Base-by-base conservation (phyloP, 2,329 filamentous ascomycete species). In the Juglanconis sp. region DNA sequence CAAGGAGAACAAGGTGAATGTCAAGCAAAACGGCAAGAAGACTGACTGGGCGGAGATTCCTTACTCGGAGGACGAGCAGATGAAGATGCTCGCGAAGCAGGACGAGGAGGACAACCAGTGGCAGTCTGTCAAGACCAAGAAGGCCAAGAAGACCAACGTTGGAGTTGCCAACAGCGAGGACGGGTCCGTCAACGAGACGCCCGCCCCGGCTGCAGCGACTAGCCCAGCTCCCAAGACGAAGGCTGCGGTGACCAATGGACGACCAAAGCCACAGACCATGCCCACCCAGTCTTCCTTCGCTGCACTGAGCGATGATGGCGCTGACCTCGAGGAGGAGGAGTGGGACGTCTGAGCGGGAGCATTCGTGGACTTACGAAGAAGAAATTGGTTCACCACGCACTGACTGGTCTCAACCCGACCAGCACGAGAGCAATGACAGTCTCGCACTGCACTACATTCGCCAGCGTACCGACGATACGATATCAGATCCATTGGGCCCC, bases 41-140 rank as follows among this genome's bases (percentile, higher is more conserved):
- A 74, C 76, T 47, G 76, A 73, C 62, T 84, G 81, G 81, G 48
- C 79, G 34, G 74, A 80, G 5, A 76, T 79, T 9, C 73, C 85
- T 1, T 82, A 82, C 3, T 86, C 84, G 0, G 84, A 87, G 70
- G 84, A 87, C 71, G 82, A 87, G 72, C 84, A 87, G 74, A 75
- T 87, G 65, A 79, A 86, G 73, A 75, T 82, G 70, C 76, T 85
- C 58, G 80, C 80, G 66, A 78, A 81, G 53, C 79, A 85, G 65
- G 76, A 78, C 48, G 78, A 81, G 52, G 79, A 85, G 65, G 76
- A 79, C 49, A 72, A 73, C 30, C 71, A 73, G 17, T 88, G 86
- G 85, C 85, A 76, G 70, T 85, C 85, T 36, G 86, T 88, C 53
- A 78, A 77, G 70, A 75, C 72, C 3, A 71, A 71, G 62, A 79